These are phyloP conservation scores for Priceomyces haplophilus DNA, from an alignment of 805 yeast genomes.

Conservation along the genomic window DNA sequence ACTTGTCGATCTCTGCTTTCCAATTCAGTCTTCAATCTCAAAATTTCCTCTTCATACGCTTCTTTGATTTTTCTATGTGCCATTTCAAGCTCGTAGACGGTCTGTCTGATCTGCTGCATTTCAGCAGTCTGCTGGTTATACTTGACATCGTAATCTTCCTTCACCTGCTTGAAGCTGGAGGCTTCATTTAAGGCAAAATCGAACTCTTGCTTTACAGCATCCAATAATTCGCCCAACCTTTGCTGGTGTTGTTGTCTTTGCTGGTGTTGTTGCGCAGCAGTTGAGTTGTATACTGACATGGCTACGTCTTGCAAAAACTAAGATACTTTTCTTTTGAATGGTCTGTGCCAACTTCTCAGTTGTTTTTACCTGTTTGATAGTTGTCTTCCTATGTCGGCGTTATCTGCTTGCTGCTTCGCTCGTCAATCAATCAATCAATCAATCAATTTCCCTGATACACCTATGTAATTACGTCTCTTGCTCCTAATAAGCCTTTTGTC, in stretches of 20 bases:
- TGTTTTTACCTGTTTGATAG: background rate
- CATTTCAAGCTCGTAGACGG: conserved; percentile 89
- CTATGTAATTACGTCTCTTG: background rate
- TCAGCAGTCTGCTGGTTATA: conserved; percentile 90
- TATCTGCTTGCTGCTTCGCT: background rate
- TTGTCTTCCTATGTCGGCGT: background rate
- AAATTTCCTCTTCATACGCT: conserved; percentile 90
- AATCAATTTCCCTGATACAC: background rate
- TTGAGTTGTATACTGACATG: conserved; percentile 37
- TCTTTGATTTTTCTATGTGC: conserved; percentile 95
- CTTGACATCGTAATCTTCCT: conserved; percentile 88
- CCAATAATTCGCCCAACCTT: conserved; percentile 73
- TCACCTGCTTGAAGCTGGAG: conserved; percentile 77
- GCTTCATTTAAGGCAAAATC: conserved; percentile 84
- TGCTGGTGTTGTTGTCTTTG: conserved; percentile 44
- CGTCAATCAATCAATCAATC: background rate
- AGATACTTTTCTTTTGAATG: background rate
- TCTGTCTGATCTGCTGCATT: conserved; percentile 89
- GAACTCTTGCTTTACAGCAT: conserved; percentile 89
- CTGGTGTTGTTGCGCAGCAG: conserved; percentile 33
- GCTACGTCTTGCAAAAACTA: background rate
- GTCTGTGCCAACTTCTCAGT: background rate
- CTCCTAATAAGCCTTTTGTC: background rate
- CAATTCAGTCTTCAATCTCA: conserved; percentile 78
- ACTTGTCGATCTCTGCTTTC: conserved; percentile 73